A percentile compares a stretch with the other conserved stretches of the same genome.
phyloP scores from a whole-genome alignment of 371 early-diverging fungal genomes.

The Mortierella sp. region DNA sequence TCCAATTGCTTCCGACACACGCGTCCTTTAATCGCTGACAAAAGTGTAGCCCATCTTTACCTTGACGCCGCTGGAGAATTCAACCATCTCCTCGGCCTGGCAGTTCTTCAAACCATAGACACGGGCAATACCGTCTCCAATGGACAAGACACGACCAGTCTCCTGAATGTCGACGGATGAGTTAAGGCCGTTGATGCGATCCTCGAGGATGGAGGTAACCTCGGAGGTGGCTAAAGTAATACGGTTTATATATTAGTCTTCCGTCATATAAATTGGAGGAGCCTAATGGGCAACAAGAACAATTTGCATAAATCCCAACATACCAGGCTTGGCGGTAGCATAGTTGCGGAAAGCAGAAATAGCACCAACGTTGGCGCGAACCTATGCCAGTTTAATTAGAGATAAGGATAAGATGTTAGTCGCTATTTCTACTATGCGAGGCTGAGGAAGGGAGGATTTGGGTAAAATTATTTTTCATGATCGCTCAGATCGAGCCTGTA shows the following conservation, averaged over 20 bases:
- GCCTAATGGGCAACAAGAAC: no score
- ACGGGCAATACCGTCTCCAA: constrained; percentile 99
- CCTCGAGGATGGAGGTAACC: constrained; percentile 65
- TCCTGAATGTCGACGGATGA: constrained; percentile 89
- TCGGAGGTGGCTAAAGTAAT: constrained; percentile 51
- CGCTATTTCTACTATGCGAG: neutral
- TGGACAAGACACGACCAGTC: constrained; percentile 96
- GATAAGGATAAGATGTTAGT: neutral
- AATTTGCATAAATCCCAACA: neutral
- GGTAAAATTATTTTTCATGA: constrained; percentile 9
- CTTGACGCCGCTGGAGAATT: constrained; percentile 97
- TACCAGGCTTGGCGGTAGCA: constrained; percentile 71
- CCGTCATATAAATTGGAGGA: no score
- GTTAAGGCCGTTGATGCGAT: constrained; percentile 89
- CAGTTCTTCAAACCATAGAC: constrained; percentile 97
- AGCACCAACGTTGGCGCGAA: constrained; percentile 73
- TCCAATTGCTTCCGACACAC: no score
- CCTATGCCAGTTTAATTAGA: constrained; percentile 26
- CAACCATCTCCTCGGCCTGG: constrained; percentile 99
- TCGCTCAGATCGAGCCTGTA: constrained; percentile 27
- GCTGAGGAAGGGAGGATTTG: no score
- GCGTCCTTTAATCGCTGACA: no score
- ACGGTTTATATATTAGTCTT: no score
- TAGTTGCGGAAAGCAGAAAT: constrained; percentile 65
- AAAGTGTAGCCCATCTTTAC: constrained; percentile 53